A percentile compares a stretch with the other conserved stretches of the same genome.
phyloP scores from a whole-genome alignment of 352 stramenopile genomes.

The Globisporangium solare region DNA sequence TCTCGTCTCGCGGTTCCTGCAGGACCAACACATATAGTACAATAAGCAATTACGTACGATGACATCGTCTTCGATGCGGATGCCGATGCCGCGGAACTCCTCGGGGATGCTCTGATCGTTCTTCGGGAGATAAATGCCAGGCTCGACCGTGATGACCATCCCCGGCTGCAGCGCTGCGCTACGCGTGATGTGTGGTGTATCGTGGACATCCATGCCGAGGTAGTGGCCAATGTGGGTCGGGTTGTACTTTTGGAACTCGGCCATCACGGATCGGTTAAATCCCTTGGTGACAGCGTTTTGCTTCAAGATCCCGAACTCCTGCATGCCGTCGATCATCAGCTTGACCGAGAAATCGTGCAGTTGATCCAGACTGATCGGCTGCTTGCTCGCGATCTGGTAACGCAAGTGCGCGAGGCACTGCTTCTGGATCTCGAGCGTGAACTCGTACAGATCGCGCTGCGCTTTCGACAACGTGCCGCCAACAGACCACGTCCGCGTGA shows the following conservation, averaged over 20 bases:
- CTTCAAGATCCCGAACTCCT: slow-evolving; percentile 58
- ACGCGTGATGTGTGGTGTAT: slow-evolving; percentile 70
- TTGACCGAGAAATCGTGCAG: slow-evolving; percentile 71
- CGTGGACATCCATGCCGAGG: slow-evolving; percentile 80
- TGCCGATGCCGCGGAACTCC: slow-evolving; percentile 79
- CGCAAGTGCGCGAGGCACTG: slow-evolving; percentile 54
- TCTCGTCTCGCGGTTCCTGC: too few species aligned
- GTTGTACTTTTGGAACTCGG: slow-evolving; percentile 79
- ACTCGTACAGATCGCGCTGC: slow-evolving; percentile 67
- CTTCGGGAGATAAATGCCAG: slow-evolving; percentile 80
- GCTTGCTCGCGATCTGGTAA: slow-evolving; percentile 35
- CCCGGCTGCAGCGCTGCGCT: slow-evolving; percentile 49
- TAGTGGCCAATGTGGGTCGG: slow-evolving; percentile 85
- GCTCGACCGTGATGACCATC: slow-evolving; percentile 84
- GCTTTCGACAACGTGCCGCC: slow-evolving; percentile 35
- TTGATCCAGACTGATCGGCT: slow-evolving; percentile 62
- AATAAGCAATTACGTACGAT: slow-evolving; percentile 45
- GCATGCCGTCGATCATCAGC: slow-evolving; percentile 64
- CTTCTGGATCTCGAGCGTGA: slow-evolving; percentile 78
- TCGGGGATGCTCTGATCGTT: slow-evolving; percentile 54
- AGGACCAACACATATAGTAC: too few species aligned
- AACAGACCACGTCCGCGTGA: slow-evolving; percentile 77
- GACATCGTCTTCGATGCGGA: slow-evolving; percentile 85
- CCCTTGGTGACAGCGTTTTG: slow-evolving; percentile 12
- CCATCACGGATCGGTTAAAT: slow-evolving; percentile 29